These are phyloP conservation scores for Aspergillus affinis DNA, from an alignment of 495 filamentous ascomycete species.

Conservation along the genomic window DNA sequence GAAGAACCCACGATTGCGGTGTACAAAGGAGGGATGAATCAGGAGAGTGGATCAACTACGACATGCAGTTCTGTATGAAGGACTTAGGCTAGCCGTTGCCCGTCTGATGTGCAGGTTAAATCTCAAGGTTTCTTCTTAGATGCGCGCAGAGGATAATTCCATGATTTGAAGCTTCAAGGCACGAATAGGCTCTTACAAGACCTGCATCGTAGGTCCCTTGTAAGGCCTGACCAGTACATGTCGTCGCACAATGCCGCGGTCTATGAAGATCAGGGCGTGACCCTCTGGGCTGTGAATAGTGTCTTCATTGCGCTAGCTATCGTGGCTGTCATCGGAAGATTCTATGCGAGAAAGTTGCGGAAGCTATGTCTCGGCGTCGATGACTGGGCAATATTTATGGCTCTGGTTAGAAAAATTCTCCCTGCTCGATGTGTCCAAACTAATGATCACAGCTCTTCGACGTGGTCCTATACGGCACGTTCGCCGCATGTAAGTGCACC, in stretches of 20 bases:
- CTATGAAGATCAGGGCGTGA: not conserved
- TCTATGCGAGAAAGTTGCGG: conserved; percentile 1
- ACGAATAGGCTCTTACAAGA: no score
- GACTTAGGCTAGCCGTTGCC: not conserved
- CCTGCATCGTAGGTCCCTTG: not conserved
- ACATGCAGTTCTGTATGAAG: no score
- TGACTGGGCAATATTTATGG: conserved; percentile 2
- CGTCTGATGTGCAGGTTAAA: no score
- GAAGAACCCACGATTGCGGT: not conserved
- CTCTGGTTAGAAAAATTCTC: not conserved
- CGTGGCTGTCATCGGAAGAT: not conserved
- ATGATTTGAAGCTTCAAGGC: no score
- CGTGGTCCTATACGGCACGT: not conserved
- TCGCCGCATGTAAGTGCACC: conserved; percentile 2
- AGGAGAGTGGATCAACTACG: no score
- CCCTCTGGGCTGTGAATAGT: conserved; percentile 2
- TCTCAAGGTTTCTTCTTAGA: no score
- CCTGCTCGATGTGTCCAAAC: not conserved
- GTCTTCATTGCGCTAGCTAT: conserved; percentile 2
- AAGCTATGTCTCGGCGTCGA: not conserved
- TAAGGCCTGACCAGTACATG: not conserved
- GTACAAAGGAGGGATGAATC: not conserved
- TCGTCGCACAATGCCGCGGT: not conserved
- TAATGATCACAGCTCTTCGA: not conserved
- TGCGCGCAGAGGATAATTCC: no score